These are phyloP conservation scores for Suillus brevipes DNA, from an alignment of 768 basidiomycete genomes.

Conservation along the genomic window DNA sequence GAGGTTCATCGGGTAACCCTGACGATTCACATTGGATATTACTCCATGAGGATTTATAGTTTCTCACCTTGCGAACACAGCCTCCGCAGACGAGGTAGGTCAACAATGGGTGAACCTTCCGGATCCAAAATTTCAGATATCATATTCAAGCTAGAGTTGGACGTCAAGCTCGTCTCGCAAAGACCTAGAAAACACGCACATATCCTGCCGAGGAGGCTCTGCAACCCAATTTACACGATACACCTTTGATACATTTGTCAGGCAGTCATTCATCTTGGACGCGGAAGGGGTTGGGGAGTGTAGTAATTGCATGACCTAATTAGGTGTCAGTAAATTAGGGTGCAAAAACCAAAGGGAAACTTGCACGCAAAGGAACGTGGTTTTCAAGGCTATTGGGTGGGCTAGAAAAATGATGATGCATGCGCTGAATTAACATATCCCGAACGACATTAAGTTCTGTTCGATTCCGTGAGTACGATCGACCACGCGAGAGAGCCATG, in stretches of 20 bases:
- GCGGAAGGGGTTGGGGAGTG: constrained; percentile 57
- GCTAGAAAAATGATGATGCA: constrained; percentile 58
- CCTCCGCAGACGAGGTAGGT: constrained; percentile 53
- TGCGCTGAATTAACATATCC: constrained; percentile 51
- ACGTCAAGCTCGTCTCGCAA: constrained; percentile 9
- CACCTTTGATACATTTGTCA: constrained; percentile 52
- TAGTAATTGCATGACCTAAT: constrained; percentile 52
- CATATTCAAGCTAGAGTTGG: constrained; percentile 32
- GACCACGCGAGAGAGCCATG: no score
- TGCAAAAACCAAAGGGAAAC: constrained; percentile 10
- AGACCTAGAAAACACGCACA: constrained; percentile 41
- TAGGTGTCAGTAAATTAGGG: constrained; percentile 2
- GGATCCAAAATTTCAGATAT: constrained; percentile 65
- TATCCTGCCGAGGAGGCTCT: constrained; percentile 58
- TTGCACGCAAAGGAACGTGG: constrained; percentile 54
- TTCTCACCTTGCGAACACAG: constrained; percentile 62
- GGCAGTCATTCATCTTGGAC: constrained; percentile 52
- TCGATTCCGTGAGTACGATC: neutral
- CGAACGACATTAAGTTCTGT: constrained; percentile 60
- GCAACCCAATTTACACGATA: constrained; percentile 63
- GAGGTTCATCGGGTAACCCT: constrained; percentile 76
- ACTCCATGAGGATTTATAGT: neutral
- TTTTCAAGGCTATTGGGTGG: constrained; percentile 54
- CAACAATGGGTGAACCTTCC: constrained; percentile 47
- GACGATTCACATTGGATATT: neutral